phyloP scores from a whole-genome alignment of 2,329 filamentous ascomycete species.

The Davidsoniella virescens region DNA sequence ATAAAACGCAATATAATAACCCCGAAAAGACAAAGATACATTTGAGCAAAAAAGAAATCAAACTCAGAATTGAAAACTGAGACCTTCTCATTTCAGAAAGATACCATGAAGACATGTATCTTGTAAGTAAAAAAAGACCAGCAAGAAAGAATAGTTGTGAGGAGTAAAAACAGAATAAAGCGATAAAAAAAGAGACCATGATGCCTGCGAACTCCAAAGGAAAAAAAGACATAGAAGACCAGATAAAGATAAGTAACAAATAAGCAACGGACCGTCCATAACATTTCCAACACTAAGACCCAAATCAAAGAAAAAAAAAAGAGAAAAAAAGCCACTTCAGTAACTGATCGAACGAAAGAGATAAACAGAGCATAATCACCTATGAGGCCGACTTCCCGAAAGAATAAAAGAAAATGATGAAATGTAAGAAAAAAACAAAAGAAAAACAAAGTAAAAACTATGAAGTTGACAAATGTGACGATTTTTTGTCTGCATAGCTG shows the following conservation, averaged over 20 bases:
- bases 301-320: neutral
- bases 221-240: neutral
- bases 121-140: too few relatives aligned
- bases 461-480: neutral
- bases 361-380: neutral
- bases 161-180: too few relatives aligned
- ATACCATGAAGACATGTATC: too few relatives aligned
- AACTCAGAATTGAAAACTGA: too few relatives aligned
- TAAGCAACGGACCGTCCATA: too few relatives aligned
- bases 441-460: neutral
- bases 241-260: neutral
- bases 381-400: neutral
- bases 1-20: too few relatives aligned
- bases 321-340: neutral
- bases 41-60: too few relatives aligned
- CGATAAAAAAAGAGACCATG: too few relatives aligned
- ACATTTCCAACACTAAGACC: too few relatives aligned
- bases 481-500: neutral
- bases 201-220: neutral
- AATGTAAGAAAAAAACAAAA: neutral
- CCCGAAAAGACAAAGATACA: too few relatives aligned
- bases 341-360: neutral
- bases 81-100: too few relatives aligned
- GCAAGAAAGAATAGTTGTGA: too few relatives aligned
- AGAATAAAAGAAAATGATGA: neutral